These are phyloP conservation scores for Botrytis elliptica DNA, from an alignment of 2,329 filamentous ascomycete species.

Conservation along the genomic window DNA sequence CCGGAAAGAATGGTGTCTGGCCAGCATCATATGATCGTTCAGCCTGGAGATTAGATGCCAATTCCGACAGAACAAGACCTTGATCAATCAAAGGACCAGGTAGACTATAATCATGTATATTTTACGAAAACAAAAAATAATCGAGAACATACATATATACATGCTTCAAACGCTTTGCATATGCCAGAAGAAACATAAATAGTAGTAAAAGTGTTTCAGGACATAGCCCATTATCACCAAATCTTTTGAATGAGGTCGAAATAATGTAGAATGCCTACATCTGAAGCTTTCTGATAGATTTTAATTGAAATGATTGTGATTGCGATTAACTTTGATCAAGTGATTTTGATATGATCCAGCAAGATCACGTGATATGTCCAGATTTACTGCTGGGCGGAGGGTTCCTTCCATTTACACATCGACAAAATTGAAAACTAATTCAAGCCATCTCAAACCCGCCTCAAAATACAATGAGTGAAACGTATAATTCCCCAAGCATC, in stretches of 20 bases:
- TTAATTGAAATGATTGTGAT: not conserved
- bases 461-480: slow-evolving; percentile 1
- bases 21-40: slow-evolving; percentile 24
- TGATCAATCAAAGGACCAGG: not conserved
- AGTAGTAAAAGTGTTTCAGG: not conserved
- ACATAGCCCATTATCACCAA: not conserved
- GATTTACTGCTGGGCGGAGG: not conserved
- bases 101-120: not conserved
- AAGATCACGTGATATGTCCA: not conserved
- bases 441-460: not conserved
- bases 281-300: not conserved
- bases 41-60: slow-evolving; percentile 16
- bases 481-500: not conserved
- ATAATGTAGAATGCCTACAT: not conserved
- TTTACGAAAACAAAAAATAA: not conserved
- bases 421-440: not conserved
- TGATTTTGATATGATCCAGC: not conserved
- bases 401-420: not conserved
- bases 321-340: not conserved
- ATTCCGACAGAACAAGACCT: slow-evolving; percentile 4
- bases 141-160: not conserved
- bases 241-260: not conserved
- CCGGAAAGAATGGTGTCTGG: slow-evolving; percentile 45
- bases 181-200: not conserved
- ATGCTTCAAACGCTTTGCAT: not conserved